Percentiles rank a stretch among this genome's conserved stretches.
Conservation (phyloP, 495 filamentous ascomycete species). For the Aspergillus funiculosus region DNA sequence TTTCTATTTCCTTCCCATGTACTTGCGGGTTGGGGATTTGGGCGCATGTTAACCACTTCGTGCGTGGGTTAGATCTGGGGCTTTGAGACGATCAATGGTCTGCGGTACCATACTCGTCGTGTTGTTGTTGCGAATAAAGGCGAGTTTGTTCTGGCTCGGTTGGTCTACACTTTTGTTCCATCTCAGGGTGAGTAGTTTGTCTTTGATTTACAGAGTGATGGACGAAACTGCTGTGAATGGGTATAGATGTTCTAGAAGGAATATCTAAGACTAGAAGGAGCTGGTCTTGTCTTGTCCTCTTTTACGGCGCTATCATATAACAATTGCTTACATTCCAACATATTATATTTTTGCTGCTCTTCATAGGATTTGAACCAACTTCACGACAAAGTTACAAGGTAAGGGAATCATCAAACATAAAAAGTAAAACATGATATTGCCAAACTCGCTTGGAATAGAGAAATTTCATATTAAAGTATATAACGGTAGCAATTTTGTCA, state of each 20-base stretch:
- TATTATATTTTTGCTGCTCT: too few relatives aligned
- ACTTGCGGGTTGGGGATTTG: neutral
- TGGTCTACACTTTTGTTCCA: constrained; percentile 65
- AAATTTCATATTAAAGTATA: constrained; percentile 1
- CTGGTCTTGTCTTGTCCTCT: too few relatives aligned
- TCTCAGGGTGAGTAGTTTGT: constrained; percentile 5
- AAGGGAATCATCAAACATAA: too few relatives aligned
- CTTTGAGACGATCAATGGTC: constrained; percentile 51
- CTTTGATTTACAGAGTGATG: neutral
- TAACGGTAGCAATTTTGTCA: constrained; percentile 2
- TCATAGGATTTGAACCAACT: too few relatives aligned
- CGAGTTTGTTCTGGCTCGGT: constrained; percentile 54
- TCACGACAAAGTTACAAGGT: too few relatives aligned
- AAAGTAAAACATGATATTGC: neutral
- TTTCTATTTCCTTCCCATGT: constrained; percentile 8
- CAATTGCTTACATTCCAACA: too few relatives aligned
- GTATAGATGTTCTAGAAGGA: neutral
- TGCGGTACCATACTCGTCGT: constrained; percentile 63
- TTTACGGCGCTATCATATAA: too few relatives aligned
- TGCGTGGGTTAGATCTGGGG: constrained; percentile 61
- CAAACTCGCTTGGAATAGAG: neutral
- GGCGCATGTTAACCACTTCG: constrained; percentile 1
- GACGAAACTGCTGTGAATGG: neutral
- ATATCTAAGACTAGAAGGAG: too few relatives aligned
- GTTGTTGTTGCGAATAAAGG: constrained; percentile 58